A percentile compares a stretch with the other conserved stretches of the same genome.
Evolutionary conservation across 2,329 filamentous ascomycete species (phyloP).

Genomic region (Thelonectria blattea): DNA sequence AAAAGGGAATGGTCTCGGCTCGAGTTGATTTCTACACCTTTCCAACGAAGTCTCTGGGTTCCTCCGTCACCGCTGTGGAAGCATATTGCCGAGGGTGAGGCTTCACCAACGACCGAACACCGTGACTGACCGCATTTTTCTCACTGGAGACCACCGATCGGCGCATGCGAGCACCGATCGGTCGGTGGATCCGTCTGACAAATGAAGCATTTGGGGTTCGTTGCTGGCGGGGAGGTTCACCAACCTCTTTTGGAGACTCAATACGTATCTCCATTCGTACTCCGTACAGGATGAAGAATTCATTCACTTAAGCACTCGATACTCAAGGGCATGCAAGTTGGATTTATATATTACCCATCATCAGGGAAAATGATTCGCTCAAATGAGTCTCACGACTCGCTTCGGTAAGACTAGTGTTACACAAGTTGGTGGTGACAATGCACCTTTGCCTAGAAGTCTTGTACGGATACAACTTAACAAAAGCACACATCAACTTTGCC

Average conservation of each 20-base stretch:
- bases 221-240: not conserved
- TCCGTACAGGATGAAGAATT: too few relatives aligned
- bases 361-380: too few relatives aligned
- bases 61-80: constrained; percentile 4
- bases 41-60: constrained; percentile 42
- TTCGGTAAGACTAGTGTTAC: not conserved
- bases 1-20: constrained; percentile 38
- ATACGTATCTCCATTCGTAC: too few relatives aligned
- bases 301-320: too few relatives aligned
- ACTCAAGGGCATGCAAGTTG: too few relatives aligned
- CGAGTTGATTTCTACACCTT: constrained; percentile 44
- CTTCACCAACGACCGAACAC: constrained; percentile 32
- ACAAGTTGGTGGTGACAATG: too few relatives aligned
- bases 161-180: not conserved
- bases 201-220: constrained; percentile 33
- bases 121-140: not conserved
- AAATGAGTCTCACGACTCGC: not conserved
- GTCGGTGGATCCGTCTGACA: constrained; percentile 28
- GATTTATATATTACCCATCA: too few relatives aligned
- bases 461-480: too few relatives aligned
- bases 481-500: too few relatives aligned
- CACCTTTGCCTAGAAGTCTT: too few relatives aligned
- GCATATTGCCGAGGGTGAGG: constrained; percentile 2
- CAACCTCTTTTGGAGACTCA: not conserved
- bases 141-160: too few relatives aligned